Percentiles rank a stretch among this genome's conserved stretches.
These are phyloP conservation scores for Acacia pycnantha DNA, from an alignment of 331 rosid genomes.

Conservation along the genomic window DNA sequence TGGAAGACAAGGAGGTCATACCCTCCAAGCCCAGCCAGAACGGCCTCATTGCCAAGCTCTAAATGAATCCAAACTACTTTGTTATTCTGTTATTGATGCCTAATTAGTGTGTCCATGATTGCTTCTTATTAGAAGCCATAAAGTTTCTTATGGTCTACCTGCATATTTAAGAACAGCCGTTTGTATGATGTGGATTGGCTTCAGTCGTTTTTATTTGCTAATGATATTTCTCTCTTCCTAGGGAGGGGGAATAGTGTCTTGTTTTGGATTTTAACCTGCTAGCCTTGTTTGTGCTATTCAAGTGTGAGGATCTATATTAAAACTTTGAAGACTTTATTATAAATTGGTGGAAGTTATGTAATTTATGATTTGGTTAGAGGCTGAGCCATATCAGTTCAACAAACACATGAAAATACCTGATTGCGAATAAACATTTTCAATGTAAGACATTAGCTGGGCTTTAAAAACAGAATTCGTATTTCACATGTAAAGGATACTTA, in stretches of 20 bases:
- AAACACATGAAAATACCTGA: neutral
- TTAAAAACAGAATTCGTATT: neutral
- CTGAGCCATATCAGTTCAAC: neutral
- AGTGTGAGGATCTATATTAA: neutral
- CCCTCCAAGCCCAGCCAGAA: slow-evolving; percentile 67
- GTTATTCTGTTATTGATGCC: neutral
- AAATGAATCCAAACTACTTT: slow-evolving; percentile 16
- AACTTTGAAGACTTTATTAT: neutral
- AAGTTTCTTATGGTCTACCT: slow-evolving; percentile 5
- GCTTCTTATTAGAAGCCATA: neutral
- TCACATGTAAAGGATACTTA: too few relatives aligned
- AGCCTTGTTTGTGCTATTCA: neutral
- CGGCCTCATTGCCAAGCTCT: slow-evolving; percentile 70
- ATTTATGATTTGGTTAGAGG: neutral
- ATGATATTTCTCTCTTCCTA: neutral
- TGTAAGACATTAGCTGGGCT: neutral
- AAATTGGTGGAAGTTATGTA: neutral
- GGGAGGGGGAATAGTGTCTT: neutral
- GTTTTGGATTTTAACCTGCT: neutral
- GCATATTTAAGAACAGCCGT: neutral
- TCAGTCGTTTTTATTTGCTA: neutral
- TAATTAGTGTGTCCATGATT: neutral
- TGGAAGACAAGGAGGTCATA: slow-evolving; percentile 71
- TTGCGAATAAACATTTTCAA: neutral
- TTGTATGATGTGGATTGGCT: neutral